Conservation (phyloP, 1,284 basidiomycete genomes). For the Blastosporella zonata region DNA sequence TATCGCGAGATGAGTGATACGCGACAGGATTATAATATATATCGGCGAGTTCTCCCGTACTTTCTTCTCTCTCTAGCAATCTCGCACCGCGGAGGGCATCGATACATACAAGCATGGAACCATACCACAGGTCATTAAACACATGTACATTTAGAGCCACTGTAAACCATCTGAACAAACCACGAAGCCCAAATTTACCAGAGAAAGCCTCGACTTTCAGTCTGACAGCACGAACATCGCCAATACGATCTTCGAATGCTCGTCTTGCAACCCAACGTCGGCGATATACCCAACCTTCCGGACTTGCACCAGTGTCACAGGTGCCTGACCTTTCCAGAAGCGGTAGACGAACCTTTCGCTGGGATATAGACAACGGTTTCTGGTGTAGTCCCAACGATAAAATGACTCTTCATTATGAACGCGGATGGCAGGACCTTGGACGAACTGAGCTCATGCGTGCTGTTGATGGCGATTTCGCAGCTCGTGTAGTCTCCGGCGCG, state of each 20-base stretch:
- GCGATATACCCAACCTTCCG: conserved; percentile 31
- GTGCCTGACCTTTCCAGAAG: conserved; percentile 14
- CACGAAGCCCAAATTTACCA: neutral
- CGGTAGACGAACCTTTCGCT: conserved; percentile 9
- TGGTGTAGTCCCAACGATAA: conserved; percentile 21
- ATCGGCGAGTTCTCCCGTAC: neutral
- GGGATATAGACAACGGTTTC: conserved; percentile 21
- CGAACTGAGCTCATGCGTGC: conserved; percentile 21
- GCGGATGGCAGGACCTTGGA: conserved; percentile 15
- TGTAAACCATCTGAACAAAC: neutral
- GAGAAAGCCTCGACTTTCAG: neutral
- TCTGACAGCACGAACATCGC: conserved; percentile 24
- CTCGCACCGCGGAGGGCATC: neutral
- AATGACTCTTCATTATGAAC: conserved; percentile 18
- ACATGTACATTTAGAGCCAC: neutral
- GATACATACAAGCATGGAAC: neutral
- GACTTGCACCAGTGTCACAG: conserved; percentile 23
- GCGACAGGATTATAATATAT: neutral
- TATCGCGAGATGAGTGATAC: neutral
- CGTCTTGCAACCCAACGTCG: conserved; percentile 20
- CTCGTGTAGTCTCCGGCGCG: conserved; percentile 14
- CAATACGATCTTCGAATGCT: conserved; percentile 24
- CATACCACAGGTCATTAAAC: neutral
- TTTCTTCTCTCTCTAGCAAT: neutral
- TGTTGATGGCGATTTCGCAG: conserved; percentile 18